Percentiles rank a stretch among this genome's conserved stretches.
Evolutionary conservation across 2,329 filamentous ascomycete genomes (phyloP).

Genomic region (Penicillium olsonii): DNA sequence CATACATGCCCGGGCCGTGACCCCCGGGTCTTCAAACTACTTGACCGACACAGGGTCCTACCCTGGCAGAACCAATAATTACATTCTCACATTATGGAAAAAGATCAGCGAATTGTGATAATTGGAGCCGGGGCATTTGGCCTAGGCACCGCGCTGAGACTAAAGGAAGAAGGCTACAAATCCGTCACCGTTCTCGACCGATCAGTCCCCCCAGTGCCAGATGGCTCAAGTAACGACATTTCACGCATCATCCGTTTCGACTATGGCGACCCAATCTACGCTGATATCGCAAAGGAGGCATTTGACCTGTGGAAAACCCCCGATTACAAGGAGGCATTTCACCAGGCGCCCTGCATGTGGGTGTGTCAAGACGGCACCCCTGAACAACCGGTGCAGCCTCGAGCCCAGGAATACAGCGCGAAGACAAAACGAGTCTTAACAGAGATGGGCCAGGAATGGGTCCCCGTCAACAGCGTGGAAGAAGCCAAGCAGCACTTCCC

Average conservation of each 20-base stretch:
- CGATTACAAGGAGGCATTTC: conserved; percentile 29
- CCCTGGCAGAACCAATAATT: neutral
- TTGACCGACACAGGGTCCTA: neutral
- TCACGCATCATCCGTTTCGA: conserved; percentile 50
- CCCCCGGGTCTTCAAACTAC: neutral
- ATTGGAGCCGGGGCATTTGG: conserved; percentile 69
- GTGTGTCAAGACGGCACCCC: conserved; percentile 23
- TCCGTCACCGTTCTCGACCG: conserved; percentile 36
- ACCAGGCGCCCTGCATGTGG: conserved; percentile 28
- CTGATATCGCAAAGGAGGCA: conserved; percentile 67
- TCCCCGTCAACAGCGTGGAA: conserved; percentile 17
- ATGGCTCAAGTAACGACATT: conserved; percentile 44
- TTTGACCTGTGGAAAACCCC: conserved; percentile 64
- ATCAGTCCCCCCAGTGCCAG: conserved; percentile 36
- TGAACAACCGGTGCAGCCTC: conserved; percentile 20
- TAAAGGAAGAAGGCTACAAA: conserved; percentile 27
- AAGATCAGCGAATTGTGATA: conserved; percentile 28
- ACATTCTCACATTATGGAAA: conserved; percentile 17
- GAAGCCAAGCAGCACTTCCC: conserved; percentile 24
- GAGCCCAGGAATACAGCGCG: conserved; percentile 22
- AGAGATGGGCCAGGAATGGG: conserved; percentile 28
- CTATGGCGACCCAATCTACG: conserved; percentile 76
- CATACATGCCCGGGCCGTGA: neutral
- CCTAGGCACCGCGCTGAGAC: conserved; percentile 50
- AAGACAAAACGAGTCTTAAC: conserved; percentile 26